Conservation (phyloP, 495 filamentous ascomycete species). For the Hyaloscypha finlandica region DNA sequence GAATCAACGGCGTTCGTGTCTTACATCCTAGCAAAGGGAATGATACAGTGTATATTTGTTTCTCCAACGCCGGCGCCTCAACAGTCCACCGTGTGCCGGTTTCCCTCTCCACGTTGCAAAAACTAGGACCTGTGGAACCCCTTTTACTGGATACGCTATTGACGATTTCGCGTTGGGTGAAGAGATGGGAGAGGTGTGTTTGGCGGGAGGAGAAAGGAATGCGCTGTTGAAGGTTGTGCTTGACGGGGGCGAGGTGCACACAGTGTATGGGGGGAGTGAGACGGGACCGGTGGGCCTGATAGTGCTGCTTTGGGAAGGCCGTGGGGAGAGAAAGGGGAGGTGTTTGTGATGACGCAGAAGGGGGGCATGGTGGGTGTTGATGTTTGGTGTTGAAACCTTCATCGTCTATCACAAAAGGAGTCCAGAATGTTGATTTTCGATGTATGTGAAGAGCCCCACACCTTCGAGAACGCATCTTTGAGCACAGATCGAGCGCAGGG, state of each 20-base stretch:
- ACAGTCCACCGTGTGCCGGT: background rate
- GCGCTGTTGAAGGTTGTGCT: background rate
- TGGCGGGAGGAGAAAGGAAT: background rate
- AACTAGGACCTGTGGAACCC: background rate
- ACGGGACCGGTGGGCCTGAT: background rate
- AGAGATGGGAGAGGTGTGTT: background rate
- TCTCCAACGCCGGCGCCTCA: background rate
- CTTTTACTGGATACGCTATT: background rate
- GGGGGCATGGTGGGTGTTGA: background rate
- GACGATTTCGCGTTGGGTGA: background rate
- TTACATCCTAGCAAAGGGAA: background rate
- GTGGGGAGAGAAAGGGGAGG: background rate
- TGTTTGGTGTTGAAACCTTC: background rate
- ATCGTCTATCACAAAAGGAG: too few relatives aligned
- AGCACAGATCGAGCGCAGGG: too few relatives aligned
- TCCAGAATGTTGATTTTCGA: too few relatives aligned
- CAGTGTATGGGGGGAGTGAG: background rate
- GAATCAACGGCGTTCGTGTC: constrained; percentile 23
- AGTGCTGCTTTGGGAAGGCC: background rate
- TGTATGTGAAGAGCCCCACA: too few relatives aligned
- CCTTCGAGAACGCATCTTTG: too few relatives aligned
- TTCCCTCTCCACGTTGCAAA: background rate
- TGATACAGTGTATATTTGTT: background rate
- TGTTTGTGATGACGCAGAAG: constrained; percentile 2
- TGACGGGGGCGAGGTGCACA: background rate